Evolutionary conservation across 2,329 filamentous ascomycete genomes (phyloP), one percentile per base, ranked within the genome.

Genomic region (Aspergillus transmontanensis): DNA sequence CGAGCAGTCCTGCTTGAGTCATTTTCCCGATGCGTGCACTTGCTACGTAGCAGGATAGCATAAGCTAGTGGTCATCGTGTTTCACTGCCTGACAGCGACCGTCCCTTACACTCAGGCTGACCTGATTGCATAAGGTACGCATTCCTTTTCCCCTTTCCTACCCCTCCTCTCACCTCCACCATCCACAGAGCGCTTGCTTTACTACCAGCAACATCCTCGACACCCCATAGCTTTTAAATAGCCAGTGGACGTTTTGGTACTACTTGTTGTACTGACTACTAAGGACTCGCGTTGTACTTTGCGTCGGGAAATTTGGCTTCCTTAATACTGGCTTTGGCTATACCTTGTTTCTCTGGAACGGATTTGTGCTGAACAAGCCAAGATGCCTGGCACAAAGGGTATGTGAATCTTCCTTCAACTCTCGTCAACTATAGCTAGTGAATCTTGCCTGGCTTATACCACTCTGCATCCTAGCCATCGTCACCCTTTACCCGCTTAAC

Each of bases 401-500:
- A 68, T 59, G 68, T 66, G 26, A 11, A 36, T 39, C 5, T 26
- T 7, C 28, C 11, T 28, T 34, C 30, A 26, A 32, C 43, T 12
- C 28, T 56, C 30, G 12, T 30, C 30, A 11, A 39, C 11, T n/a
- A 48, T 21, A 26, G 16, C 43, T 51, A 19, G 28, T 23, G 41
- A 11, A 58, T 57, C 19, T 58, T 51, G 56, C 11, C 36, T 55
- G 51, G 43, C 59, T 67, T 39, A 70, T 59, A 26, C 23, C 51
- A 41, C 26, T 56, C 21, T 60, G 28, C 64, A 28, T 9, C 58
- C 36, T 63, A 81, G 79, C 72, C 45, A 66, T 72, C 57, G 64
- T 81, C 32, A 73, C 70, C 23, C 73, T 81, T 23, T 56, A 65
- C 57, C 73, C 75, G 10, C 55, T 77, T 48, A 67, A 71, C 56